Evolutionary conservation across 2,329 filamentous ascomycete species (phyloP).

Genomic region (Arthrobotrys sinensis): DNA sequence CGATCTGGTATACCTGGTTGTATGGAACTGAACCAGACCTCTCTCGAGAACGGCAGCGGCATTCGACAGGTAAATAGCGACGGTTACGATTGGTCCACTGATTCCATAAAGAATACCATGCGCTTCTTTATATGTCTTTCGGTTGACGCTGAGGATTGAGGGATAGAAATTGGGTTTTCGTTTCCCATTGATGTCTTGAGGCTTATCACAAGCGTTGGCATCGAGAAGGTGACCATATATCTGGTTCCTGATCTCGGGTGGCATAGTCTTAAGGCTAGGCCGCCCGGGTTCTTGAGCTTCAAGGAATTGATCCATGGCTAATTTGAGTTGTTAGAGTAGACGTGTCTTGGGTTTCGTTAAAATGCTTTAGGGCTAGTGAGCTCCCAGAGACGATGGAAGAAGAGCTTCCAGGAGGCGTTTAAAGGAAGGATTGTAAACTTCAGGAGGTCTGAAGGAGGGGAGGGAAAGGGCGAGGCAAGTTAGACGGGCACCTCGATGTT

Average conservation of each 20-base stretch:
- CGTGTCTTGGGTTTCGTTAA: not conserved
- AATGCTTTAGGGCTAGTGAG: not conserved
- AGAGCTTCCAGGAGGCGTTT: not conserved
- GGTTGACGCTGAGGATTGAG: constrained; percentile 31
- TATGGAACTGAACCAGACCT: not conserved
- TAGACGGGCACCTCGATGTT: not conserved
- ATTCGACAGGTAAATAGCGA: constrained; percentile 13
- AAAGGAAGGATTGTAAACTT: not conserved
- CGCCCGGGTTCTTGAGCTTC: not conserved
- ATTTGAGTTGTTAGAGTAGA: not conserved
- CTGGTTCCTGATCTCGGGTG: constrained; percentile 48
- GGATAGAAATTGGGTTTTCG: constrained; percentile 9
- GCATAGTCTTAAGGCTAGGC: not conserved
- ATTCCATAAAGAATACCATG: constrained; percentile 37
- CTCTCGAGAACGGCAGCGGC: not conserved
- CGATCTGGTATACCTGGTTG: constrained; percentile 30
- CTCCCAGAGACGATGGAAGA: not conserved
- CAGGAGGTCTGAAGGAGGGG: not conserved
- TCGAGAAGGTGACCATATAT: constrained; percentile 39
- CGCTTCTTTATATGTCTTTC: constrained; percentile 36
- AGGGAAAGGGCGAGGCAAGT: not conserved
- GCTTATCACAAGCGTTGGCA: constrained; percentile 27
- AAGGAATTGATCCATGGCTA: not conserved
- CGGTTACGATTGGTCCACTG: constrained; percentile 37
- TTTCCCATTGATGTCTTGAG: not conserved